phyloP scores from a whole-genome alignment of 78 protist species.

The Dictyostelium capitatum region DNA sequence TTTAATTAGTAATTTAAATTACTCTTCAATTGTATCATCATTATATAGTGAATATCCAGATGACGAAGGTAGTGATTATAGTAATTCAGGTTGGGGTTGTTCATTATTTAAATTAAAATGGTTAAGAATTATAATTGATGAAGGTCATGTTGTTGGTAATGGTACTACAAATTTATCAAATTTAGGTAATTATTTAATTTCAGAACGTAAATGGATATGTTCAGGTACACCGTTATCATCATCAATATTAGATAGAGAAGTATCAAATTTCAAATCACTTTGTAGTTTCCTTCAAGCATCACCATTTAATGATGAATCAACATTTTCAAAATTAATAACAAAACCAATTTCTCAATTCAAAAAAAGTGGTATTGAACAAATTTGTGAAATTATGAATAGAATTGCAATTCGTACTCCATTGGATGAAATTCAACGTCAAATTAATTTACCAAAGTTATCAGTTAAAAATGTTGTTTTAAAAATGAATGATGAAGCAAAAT shows the following conservation, averaged over 20 bases:
- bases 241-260: background rate
- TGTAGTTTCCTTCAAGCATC: background rate
- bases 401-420: slow-evolving; percentile 8
- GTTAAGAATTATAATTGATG: slow-evolving; percentile 53
- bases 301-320: background rate
- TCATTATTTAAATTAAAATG: slow-evolving; percentile 5
- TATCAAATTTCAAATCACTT: slow-evolving; percentile 11
- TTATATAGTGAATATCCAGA: background rate
- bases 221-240: slow-evolving; percentile 54
- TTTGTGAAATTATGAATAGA: background rate
- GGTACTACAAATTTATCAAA: slow-evolving; percentile 7
- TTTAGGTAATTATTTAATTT: background rate
- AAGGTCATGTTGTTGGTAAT: slow-evolving; percentile 52
- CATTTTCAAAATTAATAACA: background rate
- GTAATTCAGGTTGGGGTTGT: background rate
- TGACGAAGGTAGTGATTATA: background rate
- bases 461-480: background rate
- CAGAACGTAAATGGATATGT: slow-evolving; percentile 30
- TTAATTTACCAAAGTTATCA: background rate
- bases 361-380: background rate
- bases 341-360: slow-evolving; percentile 14
- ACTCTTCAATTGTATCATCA: background rate
- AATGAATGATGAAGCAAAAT: background rate
- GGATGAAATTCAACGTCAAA: background rate
- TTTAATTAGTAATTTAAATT: background rate